Evolutionary conservation across 345 rosid species (phyloP), one percentile per base, ranked within the genome.

Genomic region (Euphorbia pulcherrima): DNA sequence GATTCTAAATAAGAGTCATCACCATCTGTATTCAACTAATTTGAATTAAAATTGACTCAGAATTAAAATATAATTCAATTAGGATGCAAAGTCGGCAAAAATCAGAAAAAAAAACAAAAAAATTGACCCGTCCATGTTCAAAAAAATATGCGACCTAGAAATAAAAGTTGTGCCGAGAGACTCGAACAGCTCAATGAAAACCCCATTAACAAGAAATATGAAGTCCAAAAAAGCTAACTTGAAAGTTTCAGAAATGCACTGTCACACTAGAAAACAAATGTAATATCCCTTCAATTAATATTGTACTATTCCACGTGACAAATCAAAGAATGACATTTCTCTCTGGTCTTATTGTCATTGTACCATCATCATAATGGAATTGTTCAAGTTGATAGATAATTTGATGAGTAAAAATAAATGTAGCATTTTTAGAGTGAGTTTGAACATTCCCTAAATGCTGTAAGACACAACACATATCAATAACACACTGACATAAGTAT

Each of bases 1-100:
- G 86, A 84, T 78, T 75, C 69, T 82, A 87, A 85, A 80, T 83
- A 80, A 82, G 88, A 85, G 79, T 81, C 88, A 83, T 82, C 77
- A 79, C 77, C 81, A 83, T 82, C 86, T 77, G 83, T 86, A 83
- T 85, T 78, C 80, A 82, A 84, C 69, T 66, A 68, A 60, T 79
- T 72, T 67, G 70, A 80, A 65, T 69, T 54, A 75, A 83, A 81
- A 77, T 64, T 63, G 72, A 71, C 44, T 50, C 50, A n/a, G 28
- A 51, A 65, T 27, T 8, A 67, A 40, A 30, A 55, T 54, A 70
- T 60, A 72, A 63, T 64, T 72, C 57, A 71, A 71, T 67, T 56
- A 64, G 74, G 69, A 57, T 55, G 65, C 63, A 62, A 70, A 33
- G 37, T 67, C 69, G 53, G 17, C 64, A 53, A 37, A 67, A 53